These are phyloP conservation scores for Epichloe typhina DNA, from an alignment of 2,329 filamentous ascomycete genomes.

Conservation along the genomic window DNA sequence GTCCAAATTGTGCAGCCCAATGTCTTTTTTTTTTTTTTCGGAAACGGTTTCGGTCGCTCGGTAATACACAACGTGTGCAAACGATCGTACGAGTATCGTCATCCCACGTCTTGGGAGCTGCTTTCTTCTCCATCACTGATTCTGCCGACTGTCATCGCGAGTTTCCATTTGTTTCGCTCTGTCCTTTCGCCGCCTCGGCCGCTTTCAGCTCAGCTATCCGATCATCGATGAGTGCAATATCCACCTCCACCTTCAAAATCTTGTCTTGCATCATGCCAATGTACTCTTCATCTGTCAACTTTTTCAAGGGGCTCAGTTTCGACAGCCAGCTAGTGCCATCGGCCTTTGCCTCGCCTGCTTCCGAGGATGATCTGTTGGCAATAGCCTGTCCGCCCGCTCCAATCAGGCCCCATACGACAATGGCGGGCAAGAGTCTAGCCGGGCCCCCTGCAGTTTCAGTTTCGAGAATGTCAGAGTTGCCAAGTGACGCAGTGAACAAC, in stretches of 20 bases:
- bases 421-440: constrained; percentile 37
- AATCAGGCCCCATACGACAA: constrained; percentile 32
- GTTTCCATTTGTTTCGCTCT: neutral
- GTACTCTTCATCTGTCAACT: constrained; percentile 62
- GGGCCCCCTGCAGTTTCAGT: constrained; percentile 36
- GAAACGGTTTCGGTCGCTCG: too few species aligned
- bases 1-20: too few species aligned
- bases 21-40: too few species aligned
- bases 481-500: neutral
- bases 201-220: constrained; percentile 39
- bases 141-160: too few species aligned
- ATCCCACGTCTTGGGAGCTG: too few species aligned
- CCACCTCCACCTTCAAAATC: constrained; percentile 56
- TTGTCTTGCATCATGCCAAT: constrained; percentile 57
- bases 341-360: constrained; percentile 21
- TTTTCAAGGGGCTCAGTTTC: constrained; percentile 59
- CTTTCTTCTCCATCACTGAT: too few species aligned
- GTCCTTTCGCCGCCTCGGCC: constrained; percentile 1
- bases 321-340: constrained; percentile 33
- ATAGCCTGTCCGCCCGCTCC: constrained; percentile 28
- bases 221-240: constrained; percentile 69
- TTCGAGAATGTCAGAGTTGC: neutral
- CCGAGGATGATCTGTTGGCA: constrained; percentile 18
- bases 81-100: too few species aligned
- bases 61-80: too few species aligned